phyloP scores from a whole-genome alignment of 129 eudicot genomes.

The Cynara cardunculus region DNA sequence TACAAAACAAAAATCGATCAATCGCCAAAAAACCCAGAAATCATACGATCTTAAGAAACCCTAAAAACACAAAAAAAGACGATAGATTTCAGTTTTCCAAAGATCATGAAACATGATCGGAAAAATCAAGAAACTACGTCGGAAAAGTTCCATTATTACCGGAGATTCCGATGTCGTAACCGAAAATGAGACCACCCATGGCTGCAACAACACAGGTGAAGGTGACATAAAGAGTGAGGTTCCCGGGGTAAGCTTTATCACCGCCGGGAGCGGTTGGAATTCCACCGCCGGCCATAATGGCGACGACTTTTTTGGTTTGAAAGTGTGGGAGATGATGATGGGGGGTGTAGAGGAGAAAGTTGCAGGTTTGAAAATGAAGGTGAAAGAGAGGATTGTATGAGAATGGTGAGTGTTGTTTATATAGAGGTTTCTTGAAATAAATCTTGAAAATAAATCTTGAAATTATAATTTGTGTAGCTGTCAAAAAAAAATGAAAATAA shows the following conservation, averaged over 20 bases:
- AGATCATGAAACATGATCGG: background rate
- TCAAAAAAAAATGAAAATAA: slow-evolving; percentile 5
- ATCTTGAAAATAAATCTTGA: background rate
- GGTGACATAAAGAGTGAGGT: slow-evolving; percentile 65
- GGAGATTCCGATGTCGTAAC: slow-evolving; percentile 93
- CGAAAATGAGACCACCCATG: slow-evolving; percentile 97
- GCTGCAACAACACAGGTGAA: slow-evolving; percentile 83
- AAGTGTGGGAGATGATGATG: background rate
- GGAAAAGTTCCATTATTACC: slow-evolving; percentile 31
- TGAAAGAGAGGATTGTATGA: slow-evolving; percentile 5
- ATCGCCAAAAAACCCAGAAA: background rate
- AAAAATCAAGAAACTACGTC: background rate
- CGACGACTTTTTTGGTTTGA: background rate
- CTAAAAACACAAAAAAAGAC: background rate
- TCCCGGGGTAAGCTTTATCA: slow-evolving; percentile 74
- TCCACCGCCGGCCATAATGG: slow-evolving; percentile 79
- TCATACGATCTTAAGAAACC: background rate
- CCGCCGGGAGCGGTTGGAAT: slow-evolving; percentile 40
- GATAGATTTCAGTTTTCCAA: background rate
- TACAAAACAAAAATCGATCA: background rate
- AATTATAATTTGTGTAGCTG: slow-evolving; percentile 15
- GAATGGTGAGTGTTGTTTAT: background rate
- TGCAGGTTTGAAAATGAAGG: slow-evolving; percentile 8
- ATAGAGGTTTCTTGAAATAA: slow-evolving; percentile 8
- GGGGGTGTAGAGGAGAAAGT: background rate